Base-by-base conservation (phyloP, 2,329 filamentous ascomycete genomes). In the Diplodia sapinea region DNA sequence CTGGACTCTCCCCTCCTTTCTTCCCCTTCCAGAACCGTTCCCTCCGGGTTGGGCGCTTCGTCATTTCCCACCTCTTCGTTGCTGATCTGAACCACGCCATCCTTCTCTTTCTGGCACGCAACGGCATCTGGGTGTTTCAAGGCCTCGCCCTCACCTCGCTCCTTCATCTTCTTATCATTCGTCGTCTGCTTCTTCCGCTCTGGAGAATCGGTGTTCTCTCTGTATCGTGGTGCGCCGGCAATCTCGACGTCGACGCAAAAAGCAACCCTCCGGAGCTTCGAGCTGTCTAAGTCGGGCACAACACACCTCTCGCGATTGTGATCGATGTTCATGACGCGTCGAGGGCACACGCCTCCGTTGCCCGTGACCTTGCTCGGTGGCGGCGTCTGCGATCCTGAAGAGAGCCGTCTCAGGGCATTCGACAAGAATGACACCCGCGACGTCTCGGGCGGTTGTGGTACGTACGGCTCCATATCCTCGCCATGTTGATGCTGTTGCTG, bases 201-300 rank as follows among this genome's bases (percentile, higher is more conserved):
- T 76, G 80, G 66, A 73, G 74, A 63, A 7, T 86, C 85, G 17
- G 83, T 83, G 3, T 95, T 91, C 15, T 83, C 80, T 56, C 77
- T 80, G 72, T 96, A 95, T 72, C 88, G 89, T 29, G 94, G 92
- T 75, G 92, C 89, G 0, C 93, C 92, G 3, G 94, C 94, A 74
- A 99, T 96, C 78, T 99, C 95, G 4, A 99, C 94, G 75, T 99
- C 95, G 2, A 99, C 95, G 73, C 92, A 97, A 75, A 99, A 99
- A 0, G 94, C 91, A 0, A 99, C 95, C 65, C 93, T 88, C 65
- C 93, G 87, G 69, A 99, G 79, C 77, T 95, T 97, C 59, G 88
- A 87, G 73, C 90, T 88, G 71, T 93, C 89, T 56, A 99, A 83
- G 71, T 96, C 94, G 4, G 87, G 82, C 36, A 98, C 88, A 29